These are phyloP conservation scores for Heliamphora exappendiculata DNA, from an alignment of 148 eudicot species.

Conservation along the genomic window DNA sequence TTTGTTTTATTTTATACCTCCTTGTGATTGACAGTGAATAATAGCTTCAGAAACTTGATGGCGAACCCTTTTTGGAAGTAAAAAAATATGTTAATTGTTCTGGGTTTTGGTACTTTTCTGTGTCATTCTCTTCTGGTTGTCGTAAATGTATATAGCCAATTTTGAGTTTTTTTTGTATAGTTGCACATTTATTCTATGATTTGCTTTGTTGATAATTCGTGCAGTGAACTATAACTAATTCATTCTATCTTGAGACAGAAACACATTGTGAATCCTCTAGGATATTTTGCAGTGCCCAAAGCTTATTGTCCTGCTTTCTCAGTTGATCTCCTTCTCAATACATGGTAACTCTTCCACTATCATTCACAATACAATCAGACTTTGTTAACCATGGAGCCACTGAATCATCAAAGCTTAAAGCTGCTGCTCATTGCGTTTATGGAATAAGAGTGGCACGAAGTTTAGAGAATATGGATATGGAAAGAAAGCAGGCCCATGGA, in stretches of 20 bases:
- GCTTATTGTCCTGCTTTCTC: slow-evolving; percentile 8
- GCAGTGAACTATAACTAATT: background rate
- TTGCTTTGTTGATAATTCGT: background rate
- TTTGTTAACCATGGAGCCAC: slow-evolving; percentile 17
- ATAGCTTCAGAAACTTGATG: no score
- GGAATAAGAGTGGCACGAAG: slow-evolving; percentile 19
- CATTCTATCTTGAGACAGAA: slow-evolving; percentile 7
- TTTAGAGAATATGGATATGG: slow-evolving; percentile 20
- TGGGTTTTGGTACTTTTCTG: no score
- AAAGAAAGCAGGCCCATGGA: slow-evolving; percentile 16
- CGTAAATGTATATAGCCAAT: no score
- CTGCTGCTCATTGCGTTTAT: slow-evolving; percentile 14
- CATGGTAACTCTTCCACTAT: slow-evolving; percentile 44
- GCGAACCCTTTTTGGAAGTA: no score
- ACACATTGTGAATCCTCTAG: background rate
- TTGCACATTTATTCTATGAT: no score
- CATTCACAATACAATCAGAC: slow-evolving; percentile 26
- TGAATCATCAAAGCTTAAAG: slow-evolving; percentile 23
- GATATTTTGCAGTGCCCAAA: background rate
- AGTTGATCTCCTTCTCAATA: slow-evolving; percentile 3
- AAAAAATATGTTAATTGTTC: no score
- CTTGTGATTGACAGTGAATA: no score
- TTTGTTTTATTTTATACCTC: no score
- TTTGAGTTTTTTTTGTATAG: no score
- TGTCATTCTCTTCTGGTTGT: no score